Evolutionary conservation across 2,329 filamentous ascomycete genomes (phyloP).

Genomic region (Cercospora brassicicola): DNA sequence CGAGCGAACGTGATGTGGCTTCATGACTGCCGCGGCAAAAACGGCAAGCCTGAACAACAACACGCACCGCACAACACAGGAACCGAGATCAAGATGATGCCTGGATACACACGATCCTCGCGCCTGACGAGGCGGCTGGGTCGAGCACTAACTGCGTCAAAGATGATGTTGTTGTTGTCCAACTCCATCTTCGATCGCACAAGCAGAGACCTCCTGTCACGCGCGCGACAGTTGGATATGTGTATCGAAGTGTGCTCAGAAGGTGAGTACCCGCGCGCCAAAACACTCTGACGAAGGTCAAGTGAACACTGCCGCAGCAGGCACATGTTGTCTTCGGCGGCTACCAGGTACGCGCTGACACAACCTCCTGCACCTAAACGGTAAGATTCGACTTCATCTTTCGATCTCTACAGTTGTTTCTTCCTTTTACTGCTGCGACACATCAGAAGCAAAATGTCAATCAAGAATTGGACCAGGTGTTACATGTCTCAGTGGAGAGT

Average conservation of each 20-base stretch:
- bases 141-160: not conserved
- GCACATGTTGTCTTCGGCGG: not conserved
- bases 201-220: not conserved
- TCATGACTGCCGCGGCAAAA: not conserved
- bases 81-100: not conserved
- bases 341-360: not conserved
- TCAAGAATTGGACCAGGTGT: not conserved
- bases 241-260: not conserved
- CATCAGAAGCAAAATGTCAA: not conserved
- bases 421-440: not conserved
- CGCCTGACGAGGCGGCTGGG: not conserved
- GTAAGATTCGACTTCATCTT: not conserved
- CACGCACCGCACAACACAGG: not conserved
- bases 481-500: not conserved
- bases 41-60: not conserved
- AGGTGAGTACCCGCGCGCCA: not conserved
- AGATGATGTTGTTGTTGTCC: not conserved
- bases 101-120: not conserved
- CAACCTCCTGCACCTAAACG: not conserved
- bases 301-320: not conserved
- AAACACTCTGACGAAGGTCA: not conserved
- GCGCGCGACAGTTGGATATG: not conserved
- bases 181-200: slow-evolving; percentile 3
- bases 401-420: not conserved
- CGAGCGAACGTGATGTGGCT: not conserved